Evolutionary conservation across 305 asterid species (phyloP).

Genomic region (Salvia sclarea): DNA sequence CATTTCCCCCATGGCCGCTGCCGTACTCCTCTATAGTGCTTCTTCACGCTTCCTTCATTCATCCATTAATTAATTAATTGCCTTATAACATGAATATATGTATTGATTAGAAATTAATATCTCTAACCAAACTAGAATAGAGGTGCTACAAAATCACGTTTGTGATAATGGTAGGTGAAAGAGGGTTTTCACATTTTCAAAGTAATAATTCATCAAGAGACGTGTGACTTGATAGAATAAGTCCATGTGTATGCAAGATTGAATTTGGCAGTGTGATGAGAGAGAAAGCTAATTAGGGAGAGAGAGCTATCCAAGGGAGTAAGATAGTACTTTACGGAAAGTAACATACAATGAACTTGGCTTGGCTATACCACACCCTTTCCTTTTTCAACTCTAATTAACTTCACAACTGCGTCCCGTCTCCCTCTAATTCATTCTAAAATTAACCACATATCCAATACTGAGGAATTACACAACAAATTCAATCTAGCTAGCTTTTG

Average conservation of each 20-base stretch:
- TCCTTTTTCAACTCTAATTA: slow-evolving; percentile 15
- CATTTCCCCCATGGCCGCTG: slow-evolving; percentile 95
- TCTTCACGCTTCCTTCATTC: slow-evolving; percentile 43
- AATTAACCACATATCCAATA: slow-evolving; percentile 11
- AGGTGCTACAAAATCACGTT: too few relatives aligned
- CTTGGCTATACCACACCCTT: slow-evolving; percentile 20
- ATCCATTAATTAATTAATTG: too few relatives aligned
- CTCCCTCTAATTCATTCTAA: not conserved
- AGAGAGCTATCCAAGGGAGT: slow-evolving; percentile 27
- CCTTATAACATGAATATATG: too few relatives aligned
- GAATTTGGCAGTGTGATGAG: too few relatives aligned
- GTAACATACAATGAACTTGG: slow-evolving; percentile 62
- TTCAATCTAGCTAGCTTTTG: too few relatives aligned
- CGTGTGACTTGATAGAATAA: not conserved
- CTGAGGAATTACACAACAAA: too few relatives aligned
- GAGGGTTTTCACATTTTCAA: slow-evolving; percentile 9
- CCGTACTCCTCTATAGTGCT: slow-evolving; percentile 76
- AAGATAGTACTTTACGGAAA: slow-evolving; percentile 62
- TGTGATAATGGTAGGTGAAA: slow-evolving; percentile 32
- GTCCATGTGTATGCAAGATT: not conserved
- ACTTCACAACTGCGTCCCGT: slow-evolving; percentile 8
- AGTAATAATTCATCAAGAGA: slow-evolving; percentile 3
- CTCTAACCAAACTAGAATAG: too few relatives aligned
- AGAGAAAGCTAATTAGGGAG: slow-evolving; percentile 23
- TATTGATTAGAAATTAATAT: too few relatives aligned